Base-by-base conservation (phyloP, 108 stramenopile genomes). In the Schizochytrium sp. region DNA sequence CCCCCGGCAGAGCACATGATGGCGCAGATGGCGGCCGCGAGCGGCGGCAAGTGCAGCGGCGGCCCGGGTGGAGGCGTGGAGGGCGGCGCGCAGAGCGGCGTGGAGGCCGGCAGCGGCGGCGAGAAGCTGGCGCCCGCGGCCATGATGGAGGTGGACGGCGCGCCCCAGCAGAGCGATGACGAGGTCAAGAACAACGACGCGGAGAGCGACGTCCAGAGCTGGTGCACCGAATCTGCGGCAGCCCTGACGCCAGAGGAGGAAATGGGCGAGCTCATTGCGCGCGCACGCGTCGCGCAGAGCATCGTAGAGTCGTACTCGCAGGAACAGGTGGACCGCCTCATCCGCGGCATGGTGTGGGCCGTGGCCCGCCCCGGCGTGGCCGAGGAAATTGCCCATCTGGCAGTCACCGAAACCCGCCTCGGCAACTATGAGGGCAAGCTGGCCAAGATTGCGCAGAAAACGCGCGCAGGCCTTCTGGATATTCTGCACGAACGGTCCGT, bases 381-480 rank as follows among this genome's bases (percentile, higher is more conserved):
- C 8, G 51, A 53, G 76, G 76, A 83, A 34, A 47, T 83, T 18
- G 76, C 76, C 12, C 76, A 53, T 16, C 51, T 83, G 16, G 45
- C 48, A 8, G 76, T 83, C 76, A 53, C 45, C 45, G 76, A 83
- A 23, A 83, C 76, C 25, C 45, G 76, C n/a, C 76, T 83, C 48
- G 76, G 76, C 19, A 53, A 83, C 51, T 83, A 83, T 45, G 76
- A 83, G 51, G 76, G 76, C 19, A 83, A 83, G 51, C 76, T 53
- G 44, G 48, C 51, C 76, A 83, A 83, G 76, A 53, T 83, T 18
- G 51, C 76, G 14, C 45, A 53, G 16, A 83, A 83, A 23, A 83
- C 76, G 51, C 76, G 76, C 25, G 76, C 76, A 8, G 76, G 76
- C 48, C 76, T 83, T 2, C 51, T 83, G 18, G 76, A 83, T 4